Conservation (phyloP, 2,329 filamentous ascomycete genomes). For the Metarhizium sp. region DNA sequence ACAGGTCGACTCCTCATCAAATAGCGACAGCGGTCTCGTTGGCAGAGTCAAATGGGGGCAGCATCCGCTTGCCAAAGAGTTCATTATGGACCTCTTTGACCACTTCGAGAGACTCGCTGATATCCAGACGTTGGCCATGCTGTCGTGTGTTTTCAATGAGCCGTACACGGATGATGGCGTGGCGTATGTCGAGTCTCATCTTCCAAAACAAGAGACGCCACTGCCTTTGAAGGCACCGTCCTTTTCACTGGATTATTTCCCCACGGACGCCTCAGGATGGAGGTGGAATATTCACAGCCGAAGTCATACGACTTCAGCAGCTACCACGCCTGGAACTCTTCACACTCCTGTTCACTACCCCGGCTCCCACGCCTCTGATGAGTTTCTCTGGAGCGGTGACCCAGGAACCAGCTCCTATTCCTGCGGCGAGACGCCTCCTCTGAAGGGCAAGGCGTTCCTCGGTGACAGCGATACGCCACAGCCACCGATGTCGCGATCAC, state of each 20-base stretch:
- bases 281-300: conserved; percentile 44
- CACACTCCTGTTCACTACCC: conserved; percentile 46
- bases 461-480: conserved; percentile 37
- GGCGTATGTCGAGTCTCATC: conserved; percentile 46
- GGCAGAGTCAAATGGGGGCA: conserved; percentile 60
- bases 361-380: conserved; percentile 49
- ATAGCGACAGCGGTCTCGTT: conserved; percentile 26
- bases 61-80: conserved; percentile 52
- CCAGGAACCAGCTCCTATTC: conserved; percentile 49
- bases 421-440: conserved; percentile 52
- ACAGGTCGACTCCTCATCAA: neutral
- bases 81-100: conserved; percentile 52
- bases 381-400: conserved; percentile 42
- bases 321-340: conserved; percentile 47
- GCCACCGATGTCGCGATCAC: conserved; percentile 49
- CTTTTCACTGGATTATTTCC: conserved; percentile 59
- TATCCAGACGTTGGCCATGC: conserved; percentile 62
- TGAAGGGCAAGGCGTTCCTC: conserved; percentile 35
- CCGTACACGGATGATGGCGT: conserved; percentile 44
- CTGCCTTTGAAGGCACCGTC: conserved; percentile 56
- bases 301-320: conserved; percentile 43
- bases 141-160: conserved; percentile 61
- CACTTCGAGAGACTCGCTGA: conserved; percentile 55
- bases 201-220: conserved; percentile 51
- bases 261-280: conserved; percentile 47